Percentiles rank a stretch among this genome's conserved stretches.
These are phyloP conservation scores for Monosporascus sp. DNA, from an alignment of 2,329 filamentous ascomycete species.

Conservation along the genomic window DNA sequence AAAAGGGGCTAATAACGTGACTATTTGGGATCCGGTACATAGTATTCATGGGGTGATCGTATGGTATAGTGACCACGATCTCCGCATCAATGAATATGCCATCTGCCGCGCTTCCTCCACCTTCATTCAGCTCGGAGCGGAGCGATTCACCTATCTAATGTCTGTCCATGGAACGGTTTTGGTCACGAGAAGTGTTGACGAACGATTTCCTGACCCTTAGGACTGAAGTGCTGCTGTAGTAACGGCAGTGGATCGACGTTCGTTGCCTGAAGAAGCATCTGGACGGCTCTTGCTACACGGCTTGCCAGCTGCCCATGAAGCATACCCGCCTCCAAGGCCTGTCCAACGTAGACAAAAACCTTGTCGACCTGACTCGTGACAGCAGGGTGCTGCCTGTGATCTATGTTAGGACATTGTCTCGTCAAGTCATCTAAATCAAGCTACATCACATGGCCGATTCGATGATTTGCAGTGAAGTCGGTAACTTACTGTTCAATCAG, in stretches of 20 bases:
- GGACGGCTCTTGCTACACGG: slow-evolving; percentile 72
- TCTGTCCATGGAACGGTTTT: background rate
- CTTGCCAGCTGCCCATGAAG: slow-evolving; percentile 77
- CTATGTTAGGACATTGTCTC: slow-evolving; percentile 1
- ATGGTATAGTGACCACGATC: no score
- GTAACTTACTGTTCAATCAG: slow-evolving; percentile 85
- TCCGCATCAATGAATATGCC: no score
- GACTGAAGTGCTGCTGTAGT: slow-evolving; percentile 63
- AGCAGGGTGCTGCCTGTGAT: slow-evolving; percentile 73
- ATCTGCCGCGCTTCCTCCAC: background rate
- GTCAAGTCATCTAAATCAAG: background rate
- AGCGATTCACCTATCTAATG: slow-evolving; percentile 15
- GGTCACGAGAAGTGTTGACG: slow-evolving; percentile 67
- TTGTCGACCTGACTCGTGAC: slow-evolving; percentile 74
- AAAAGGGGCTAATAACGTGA: no score
- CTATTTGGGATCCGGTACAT: no score
- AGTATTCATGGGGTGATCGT: no score
- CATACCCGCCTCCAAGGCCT: slow-evolving; percentile 86
- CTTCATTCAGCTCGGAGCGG: background rate
- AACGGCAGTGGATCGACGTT: slow-evolving; percentile 72
- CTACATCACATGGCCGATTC: background rate
- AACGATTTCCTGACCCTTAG: slow-evolving; percentile 76
- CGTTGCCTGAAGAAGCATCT: slow-evolving; percentile 68
- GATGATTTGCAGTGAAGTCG: background rate
- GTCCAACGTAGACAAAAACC: slow-evolving; percentile 78